phyloP scores from a whole-genome alignment of 2,329 filamentous ascomycete genomes.

The Pestalotiopsis sp. region DNA sequence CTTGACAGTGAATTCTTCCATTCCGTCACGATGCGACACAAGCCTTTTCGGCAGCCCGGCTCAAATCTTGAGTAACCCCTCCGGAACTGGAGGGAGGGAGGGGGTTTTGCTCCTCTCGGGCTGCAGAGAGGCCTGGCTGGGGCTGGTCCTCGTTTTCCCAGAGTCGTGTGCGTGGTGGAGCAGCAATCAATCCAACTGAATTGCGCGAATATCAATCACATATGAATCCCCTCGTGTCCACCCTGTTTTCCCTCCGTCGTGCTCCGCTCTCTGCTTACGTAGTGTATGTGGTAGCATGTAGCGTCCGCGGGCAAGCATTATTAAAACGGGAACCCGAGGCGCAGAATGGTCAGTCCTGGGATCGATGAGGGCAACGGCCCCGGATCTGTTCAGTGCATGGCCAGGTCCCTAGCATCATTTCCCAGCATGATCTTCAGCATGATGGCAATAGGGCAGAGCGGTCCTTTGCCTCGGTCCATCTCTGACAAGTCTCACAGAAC shows the following conservation, averaged over 20 bases:
- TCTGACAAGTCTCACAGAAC: not conserved
- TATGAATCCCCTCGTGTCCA: not conserved
- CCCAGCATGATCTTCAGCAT: not conserved
- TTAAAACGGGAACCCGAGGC: not conserved
- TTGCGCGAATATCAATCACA: conserved; percentile 11
- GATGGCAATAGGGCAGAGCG: not conserved
- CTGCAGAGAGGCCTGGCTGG: not conserved
- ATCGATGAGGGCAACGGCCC: not conserved
- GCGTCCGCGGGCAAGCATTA: not conserved
- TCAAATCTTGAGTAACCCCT: conserved; percentile 3
- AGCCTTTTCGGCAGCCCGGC: conserved; percentile 10
- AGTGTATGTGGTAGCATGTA: not conserved
- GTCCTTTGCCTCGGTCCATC: not conserved
- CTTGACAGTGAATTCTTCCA: conserved; percentile 6
- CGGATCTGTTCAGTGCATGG: not conserved
- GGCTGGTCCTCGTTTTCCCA: not conserved
- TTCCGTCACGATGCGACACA: conserved; percentile 12
- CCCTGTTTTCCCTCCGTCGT: not conserved
- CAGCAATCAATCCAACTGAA: conserved; percentile 3
- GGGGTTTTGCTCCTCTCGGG: not conserved
- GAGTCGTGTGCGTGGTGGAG: conserved; percentile 13
- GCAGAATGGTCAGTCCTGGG: not conserved
- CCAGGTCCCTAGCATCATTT: not conserved
- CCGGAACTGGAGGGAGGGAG: not conserved
- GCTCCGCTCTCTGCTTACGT: not conserved